phyloP scores from a whole-genome alignment of 2,329 filamentous ascomycete species.

The Exserohilum turcica region DNA sequence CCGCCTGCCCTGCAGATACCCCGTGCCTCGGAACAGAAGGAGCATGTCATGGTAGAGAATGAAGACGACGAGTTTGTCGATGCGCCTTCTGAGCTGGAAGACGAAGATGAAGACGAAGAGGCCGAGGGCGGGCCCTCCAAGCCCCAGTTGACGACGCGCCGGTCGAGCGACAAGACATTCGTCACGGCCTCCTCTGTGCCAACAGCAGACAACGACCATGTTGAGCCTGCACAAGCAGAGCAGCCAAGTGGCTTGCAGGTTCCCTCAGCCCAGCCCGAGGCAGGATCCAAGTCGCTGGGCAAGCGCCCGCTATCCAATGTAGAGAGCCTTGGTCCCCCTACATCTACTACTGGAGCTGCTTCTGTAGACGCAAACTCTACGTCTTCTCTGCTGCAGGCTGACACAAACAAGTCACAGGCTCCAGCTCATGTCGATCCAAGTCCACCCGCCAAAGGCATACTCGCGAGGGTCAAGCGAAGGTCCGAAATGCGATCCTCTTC shows the following conservation, averaged over 20 bases:
- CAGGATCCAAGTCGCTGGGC: slow-evolving; percentile 24
- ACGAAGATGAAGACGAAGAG: slow-evolving; percentile 32
- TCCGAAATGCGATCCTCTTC: slow-evolving; percentile 32
- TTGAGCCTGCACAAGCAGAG: slow-evolving; percentile 9
- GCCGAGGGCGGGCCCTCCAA: slow-evolving; percentile 19
- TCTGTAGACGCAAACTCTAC: slow-evolving; percentile 47
- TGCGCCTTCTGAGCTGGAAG: slow-evolving; percentile 41
- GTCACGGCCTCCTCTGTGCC: slow-evolving; percentile 39
- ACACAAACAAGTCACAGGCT: slow-evolving; percentile 38
- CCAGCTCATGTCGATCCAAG: slow-evolving; percentile 25
- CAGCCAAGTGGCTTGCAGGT: slow-evolving; percentile 42
- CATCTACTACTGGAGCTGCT: slow-evolving; percentile 33
- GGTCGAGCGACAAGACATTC: slow-evolving; percentile 40
- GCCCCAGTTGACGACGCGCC: slow-evolving; percentile 18
- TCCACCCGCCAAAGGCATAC: slow-evolving; percentile 33
- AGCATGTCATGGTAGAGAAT: slow-evolving; percentile 17
- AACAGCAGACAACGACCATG: slow-evolving; percentile 10
- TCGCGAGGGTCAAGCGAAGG: slow-evolving; percentile 33
- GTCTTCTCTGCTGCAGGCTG: slow-evolving; percentile 45
- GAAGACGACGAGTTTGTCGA: slow-evolving; percentile 28
- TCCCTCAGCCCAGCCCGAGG: slow-evolving; percentile 23
- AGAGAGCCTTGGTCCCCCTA: slow-evolving; percentile 33
- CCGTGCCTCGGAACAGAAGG: slow-evolving; percentile 31
- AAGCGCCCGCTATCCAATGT: slow-evolving; percentile 39
- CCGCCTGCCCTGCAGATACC: slow-evolving; percentile 41